phyloP scores from a whole-genome alignment of 805 yeast genomes.

The Komagataella pastoris region DNA sequence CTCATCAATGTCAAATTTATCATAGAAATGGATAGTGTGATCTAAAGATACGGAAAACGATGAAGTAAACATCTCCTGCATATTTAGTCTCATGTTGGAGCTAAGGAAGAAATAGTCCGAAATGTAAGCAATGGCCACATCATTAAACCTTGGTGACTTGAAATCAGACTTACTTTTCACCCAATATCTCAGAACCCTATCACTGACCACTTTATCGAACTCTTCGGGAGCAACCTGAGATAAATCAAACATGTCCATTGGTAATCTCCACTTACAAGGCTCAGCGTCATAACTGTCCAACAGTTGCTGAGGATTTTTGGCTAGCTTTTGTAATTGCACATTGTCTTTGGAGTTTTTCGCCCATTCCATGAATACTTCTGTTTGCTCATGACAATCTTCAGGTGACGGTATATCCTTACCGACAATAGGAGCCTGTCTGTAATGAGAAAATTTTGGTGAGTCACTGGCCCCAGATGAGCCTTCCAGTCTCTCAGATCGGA shows the following conservation, averaged over 20 bases:
- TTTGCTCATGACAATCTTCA: slow-evolving; percentile 15
- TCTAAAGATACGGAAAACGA: slow-evolving; percentile 49
- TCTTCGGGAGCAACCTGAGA: slow-evolving; percentile 11
- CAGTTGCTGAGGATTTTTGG: slow-evolving; percentile 10
- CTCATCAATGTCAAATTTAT: slow-evolving; percentile 30
- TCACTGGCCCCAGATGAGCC: slow-evolving; percentile 14
- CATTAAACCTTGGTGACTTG: slow-evolving; percentile 22
- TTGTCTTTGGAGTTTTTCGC: slow-evolving; percentile 8
- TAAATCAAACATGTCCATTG: slow-evolving; percentile 17
- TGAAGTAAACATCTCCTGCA: slow-evolving; percentile 29
- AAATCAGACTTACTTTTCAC: slow-evolving; percentile 14
- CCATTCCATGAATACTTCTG: slow-evolving; percentile 15
- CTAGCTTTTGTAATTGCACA: slow-evolving; percentile 8
- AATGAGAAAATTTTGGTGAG: slow-evolving; percentile 16
- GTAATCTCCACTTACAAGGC: slow-evolving; percentile 20
- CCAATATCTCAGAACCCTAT: slow-evolving; percentile 18
- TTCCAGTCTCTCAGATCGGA: slow-evolving; percentile 19
- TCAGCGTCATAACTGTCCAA: slow-evolving; percentile 16
- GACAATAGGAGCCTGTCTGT: slow-evolving; percentile 12
- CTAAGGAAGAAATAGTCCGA: slow-evolving; percentile 45
- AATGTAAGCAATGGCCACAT: slow-evolving; percentile 44
- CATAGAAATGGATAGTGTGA: slow-evolving; percentile 54
- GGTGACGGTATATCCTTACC: slow-evolving; percentile 15
- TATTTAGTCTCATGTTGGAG: slow-evolving; percentile 36
- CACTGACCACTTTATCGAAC: slow-evolving; percentile 6